Evolutionary conservation across 2,329 filamentous ascomycete genomes (phyloP).

Genomic region (Emmonsia crescens): DNA sequence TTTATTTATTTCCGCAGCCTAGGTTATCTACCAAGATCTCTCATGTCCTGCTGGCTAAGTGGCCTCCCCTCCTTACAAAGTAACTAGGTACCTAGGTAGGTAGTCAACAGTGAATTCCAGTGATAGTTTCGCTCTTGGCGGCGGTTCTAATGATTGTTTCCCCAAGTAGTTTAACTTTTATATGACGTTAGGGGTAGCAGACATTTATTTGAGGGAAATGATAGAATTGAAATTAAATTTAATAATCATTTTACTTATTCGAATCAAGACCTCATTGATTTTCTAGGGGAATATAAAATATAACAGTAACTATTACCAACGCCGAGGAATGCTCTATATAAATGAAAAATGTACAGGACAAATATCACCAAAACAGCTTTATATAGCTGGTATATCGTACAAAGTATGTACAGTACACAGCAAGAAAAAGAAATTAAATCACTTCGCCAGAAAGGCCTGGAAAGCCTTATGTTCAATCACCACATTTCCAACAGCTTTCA

Average conservation of each 20-base stretch:
- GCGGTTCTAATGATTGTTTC: too few relatives aligned
- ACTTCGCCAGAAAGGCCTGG: slow-evolving; percentile 84
- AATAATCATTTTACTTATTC: not conserved
- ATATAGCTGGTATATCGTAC: not conserved
- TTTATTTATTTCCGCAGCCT: too few relatives aligned
- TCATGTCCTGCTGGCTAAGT: too few relatives aligned
- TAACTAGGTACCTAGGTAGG: too few relatives aligned
- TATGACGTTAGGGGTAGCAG: too few relatives aligned
- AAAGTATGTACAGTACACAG: not conserved
- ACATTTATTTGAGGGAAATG: not conserved
- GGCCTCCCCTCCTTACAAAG: too few relatives aligned
- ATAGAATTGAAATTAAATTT: not conserved
- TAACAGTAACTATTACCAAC: not conserved
- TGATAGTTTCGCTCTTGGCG: too few relatives aligned
- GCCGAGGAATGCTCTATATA: not conserved
- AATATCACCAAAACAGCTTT: not conserved
- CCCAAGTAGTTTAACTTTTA: too few relatives aligned
- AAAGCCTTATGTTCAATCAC: slow-evolving; percentile 95
- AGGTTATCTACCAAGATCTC: too few relatives aligned
- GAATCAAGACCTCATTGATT: not conserved
- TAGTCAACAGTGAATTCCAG: too few relatives aligned
- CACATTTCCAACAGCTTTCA: slow-evolving; percentile 70
- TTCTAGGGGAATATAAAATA: not conserved
- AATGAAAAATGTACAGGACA: not conserved
- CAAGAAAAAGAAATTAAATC: slow-evolving; percentile 1